phyloP scores from a whole-genome alignment of 2,329 filamentous ascomycete genomes.

The Aspergillus eucalypticola region DNA sequence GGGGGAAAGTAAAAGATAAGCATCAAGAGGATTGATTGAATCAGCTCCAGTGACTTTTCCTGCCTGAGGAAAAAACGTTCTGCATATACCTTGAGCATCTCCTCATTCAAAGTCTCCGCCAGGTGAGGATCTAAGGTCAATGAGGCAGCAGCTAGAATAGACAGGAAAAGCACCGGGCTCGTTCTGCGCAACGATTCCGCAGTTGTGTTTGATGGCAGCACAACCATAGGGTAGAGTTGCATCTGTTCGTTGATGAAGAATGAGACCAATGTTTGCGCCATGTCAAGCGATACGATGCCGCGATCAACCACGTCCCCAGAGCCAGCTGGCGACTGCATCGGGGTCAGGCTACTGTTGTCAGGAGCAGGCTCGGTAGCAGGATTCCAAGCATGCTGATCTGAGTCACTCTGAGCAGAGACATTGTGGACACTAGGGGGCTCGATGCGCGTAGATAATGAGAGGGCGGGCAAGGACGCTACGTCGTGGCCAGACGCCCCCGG shows the following conservation, averaged over 20 bases:
- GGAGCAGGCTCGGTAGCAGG: neutral
- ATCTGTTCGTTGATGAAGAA: neutral
- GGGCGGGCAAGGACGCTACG: neutral
- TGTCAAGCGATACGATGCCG: neutral
- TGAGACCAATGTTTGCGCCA: neutral
- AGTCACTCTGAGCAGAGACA: neutral
- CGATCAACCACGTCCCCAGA: conserved; percentile 4
- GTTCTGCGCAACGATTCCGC: neutral
- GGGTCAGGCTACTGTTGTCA: neutral
- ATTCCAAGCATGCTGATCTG: neutral
- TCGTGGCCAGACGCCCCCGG: neutral
- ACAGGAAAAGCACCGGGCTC: conserved; percentile 6
- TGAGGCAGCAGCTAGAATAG: neutral
- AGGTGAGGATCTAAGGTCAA: neutral
- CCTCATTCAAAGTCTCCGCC: neutral
- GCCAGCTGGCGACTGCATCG: neutral
- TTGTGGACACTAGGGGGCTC: neutral
- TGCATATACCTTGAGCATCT: neutral
- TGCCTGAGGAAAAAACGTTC: conserved; percentile 2
- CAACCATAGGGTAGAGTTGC: neutral
- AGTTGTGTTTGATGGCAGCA: neutral
- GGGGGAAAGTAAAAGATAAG: conserved; percentile 54
- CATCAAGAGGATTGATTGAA: conserved; percentile 53
- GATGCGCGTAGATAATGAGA: neutral
- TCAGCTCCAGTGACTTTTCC: conserved; percentile 15